Conservation (phyloP, 208 protist genomes). For the Zelonia costaricensis region DNA sequence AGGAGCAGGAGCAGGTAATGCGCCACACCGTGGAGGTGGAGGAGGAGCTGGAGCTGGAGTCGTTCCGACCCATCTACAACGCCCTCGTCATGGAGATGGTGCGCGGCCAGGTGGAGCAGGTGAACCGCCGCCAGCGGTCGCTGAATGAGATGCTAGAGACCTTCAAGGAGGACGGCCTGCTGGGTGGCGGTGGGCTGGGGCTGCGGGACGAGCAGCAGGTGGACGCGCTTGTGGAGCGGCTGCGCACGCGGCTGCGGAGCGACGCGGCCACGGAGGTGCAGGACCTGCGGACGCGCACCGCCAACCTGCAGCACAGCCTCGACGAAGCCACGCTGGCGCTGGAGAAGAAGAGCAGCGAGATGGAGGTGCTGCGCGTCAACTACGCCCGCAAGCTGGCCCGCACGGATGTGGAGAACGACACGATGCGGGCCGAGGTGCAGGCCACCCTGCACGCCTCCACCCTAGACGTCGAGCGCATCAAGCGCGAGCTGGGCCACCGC, state of each 20-base stretch:
- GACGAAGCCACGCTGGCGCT: slow-evolving; percentile 56
- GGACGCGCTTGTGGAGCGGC: slow-evolving; percentile 38
- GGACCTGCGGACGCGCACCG: slow-evolving; percentile 44
- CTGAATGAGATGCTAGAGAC: slow-evolving; percentile 64
- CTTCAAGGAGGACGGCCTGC: slow-evolving; percentile 40
- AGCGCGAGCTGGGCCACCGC: slow-evolving; percentile 64
- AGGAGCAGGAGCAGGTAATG: slow-evolving; percentile 38
- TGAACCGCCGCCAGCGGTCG: slow-evolving; percentile 59
- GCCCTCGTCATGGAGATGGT: slow-evolving; percentile 76
- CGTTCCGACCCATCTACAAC: slow-evolving; percentile 62
- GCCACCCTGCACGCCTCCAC: slow-evolving; percentile 38
- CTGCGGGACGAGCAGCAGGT: slow-evolving; percentile 22
- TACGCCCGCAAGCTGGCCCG: slow-evolving; percentile 54
- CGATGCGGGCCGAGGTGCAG: slow-evolving; percentile 58
- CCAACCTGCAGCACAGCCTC: slow-evolving; percentile 45
- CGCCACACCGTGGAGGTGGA: slow-evolving; percentile 42
- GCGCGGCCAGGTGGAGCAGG: slow-evolving; percentile 49
- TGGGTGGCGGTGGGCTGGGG: slow-evolving; percentile 20
- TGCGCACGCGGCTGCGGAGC: slow-evolving; percentile 43
- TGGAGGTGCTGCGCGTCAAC: slow-evolving; percentile 60
- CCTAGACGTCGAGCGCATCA: slow-evolving; percentile 76
- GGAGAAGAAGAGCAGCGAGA: slow-evolving; percentile 56
- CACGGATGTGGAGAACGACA: slow-evolving; percentile 69
- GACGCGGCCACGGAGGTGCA: slow-evolving; percentile 54
- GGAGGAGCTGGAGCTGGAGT: slow-evolving; percentile 56